Base-by-base conservation (phyloP, 2,329 filamentous ascomycete genomes). In the Fusarium odoratissimum region DNA sequence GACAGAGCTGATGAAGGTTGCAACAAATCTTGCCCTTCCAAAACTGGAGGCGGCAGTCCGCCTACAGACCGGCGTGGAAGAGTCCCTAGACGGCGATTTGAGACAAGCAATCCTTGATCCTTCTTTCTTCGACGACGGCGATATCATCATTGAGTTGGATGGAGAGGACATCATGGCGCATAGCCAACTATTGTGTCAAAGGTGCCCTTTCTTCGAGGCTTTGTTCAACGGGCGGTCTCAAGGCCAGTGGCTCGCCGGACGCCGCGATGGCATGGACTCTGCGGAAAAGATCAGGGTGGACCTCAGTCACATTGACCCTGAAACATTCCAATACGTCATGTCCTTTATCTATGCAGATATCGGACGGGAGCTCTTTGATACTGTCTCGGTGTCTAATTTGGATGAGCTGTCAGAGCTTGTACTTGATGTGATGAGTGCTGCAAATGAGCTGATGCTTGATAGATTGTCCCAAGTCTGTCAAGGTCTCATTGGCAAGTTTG, bases 401-500 rank as follows among this genome's bases (percentile, higher is more conserved):
- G 95, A 98, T 73, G 92, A 95, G 49, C 95, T 97, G 71, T 90
- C 95, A 8, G 95, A 98, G 75, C 85, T 96, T n/a, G 88, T 98
- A 13, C 88, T 98, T 83, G 95, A 97, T 75, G 93, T 98, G 48
- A 92, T 98, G 88, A 91, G 91, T 62, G 92, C 94, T 58, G 94
- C 95, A 17, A 96, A 99, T 79, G 95, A 99, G 81, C 84, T 99
- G 64, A 98, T 99, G 95, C 88, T 99, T 51, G 95, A 98, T 79
- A 89, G 95, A 11, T 84, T 99, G 9, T 94, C 94, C 9, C 93
- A 97, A 79, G 91, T 97, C 33, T 98, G 96, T 80, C 96, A 99
- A 80, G 91, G 89, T 65, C 84, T 95, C 28, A 89, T 98, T 66
- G 95, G 95, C 40, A 90, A 89, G 55, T 97, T 96, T 82, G 92